These are phyloP conservation scores for Omphalotus guepiniiformis DNA, from an alignment of 768 basidiomycete genomes.

Conservation along the genomic window DNA sequence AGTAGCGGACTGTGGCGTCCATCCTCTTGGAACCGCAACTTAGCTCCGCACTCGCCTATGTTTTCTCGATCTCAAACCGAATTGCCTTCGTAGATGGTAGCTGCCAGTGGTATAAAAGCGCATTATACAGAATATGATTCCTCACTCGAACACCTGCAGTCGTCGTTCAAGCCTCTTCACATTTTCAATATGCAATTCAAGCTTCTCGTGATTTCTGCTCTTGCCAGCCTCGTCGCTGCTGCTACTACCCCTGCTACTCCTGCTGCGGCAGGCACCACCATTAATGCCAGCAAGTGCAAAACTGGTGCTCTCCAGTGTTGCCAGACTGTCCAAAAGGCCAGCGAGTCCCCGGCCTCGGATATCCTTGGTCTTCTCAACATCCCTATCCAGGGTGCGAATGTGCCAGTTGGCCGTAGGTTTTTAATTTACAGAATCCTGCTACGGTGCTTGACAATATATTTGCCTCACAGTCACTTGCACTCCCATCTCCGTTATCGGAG, in stretches of 20 bases:
- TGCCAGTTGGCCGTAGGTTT: not conserved
- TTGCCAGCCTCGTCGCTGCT: slow-evolving; percentile 3
- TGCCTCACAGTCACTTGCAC: slow-evolving; percentile 9
- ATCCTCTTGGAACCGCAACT: too few relatives aligned
- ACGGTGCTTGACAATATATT: too few relatives aligned
- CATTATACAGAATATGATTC: not conserved
- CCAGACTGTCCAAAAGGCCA: not conserved
- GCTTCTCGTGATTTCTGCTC: too few relatives aligned
- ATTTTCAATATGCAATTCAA: slow-evolving; percentile 8
- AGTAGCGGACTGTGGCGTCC: too few relatives aligned
- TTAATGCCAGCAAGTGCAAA: slow-evolving; percentile 4
- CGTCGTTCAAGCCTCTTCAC: not conserved
- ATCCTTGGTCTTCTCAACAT: slow-evolving; percentile 17
- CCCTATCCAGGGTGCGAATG: slow-evolving; percentile 46
- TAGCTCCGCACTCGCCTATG: too few relatives aligned
- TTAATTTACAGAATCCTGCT: too few relatives aligned
- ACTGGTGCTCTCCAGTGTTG: slow-evolving; percentile 7
- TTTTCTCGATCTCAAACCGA: too few relatives aligned
- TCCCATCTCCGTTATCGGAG: slow-evolving; percentile 10
- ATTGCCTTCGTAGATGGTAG: too few relatives aligned
- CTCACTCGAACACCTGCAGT: slow-evolving; percentile 7
- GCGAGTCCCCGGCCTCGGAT: slow-evolving; percentile 5
- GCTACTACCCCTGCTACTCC: slow-evolving; percentile 4
- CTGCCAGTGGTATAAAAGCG: not conserved
- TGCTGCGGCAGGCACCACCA: slow-evolving; percentile 3